Evolutionary conservation across 2,329 filamentous ascomycete species (phyloP), one percentile per base, ranked within the genome.

Genomic region (Ophiostoma australiae): DNA sequence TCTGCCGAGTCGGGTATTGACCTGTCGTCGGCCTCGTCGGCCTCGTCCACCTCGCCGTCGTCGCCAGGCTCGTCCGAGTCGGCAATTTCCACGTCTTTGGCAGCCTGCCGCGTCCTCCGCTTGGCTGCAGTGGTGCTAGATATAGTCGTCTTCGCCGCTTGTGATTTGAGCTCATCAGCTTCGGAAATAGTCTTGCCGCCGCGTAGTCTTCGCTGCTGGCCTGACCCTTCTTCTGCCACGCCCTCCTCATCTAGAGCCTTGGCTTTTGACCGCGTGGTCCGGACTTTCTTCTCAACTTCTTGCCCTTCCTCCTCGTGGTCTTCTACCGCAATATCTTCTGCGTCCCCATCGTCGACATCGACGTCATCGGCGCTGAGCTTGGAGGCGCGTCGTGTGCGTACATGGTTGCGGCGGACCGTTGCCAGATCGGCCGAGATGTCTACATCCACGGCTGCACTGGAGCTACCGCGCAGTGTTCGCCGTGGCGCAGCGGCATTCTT

Each of bases 401-500:
- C 58, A 27, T 67, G 35, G 37, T 8, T 67, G 65, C 20, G 33
- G 52, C 52, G 52, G 11, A 58, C 52, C 23, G 52, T 58, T 8
- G 52, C 52, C 23, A 58, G 17, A 58, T 58, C 52, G 5, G 23
- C 10, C 10, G 52, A 58, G 0, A 58, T 58, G 13, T 58, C 52
- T 8, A 58, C 52, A 15, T 58, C 52, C 3, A 58, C 52, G 23
- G 52, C 52, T 15, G 52, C 52, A 31, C 52, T 31, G 17, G 52
- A 58, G n/a, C 52, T 58, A 13, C 52, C 35, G 15, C 63, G 63
- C 3, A 35, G 63, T 37, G 33, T 65, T 35, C 33, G 35, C 31
- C 35, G 78, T 69, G 79, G 78, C 72, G 78, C 27, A 27, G 55
- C 11, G 4, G 27, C 55, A 17, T 31, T n/a, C 11, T 55, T 61